Percentiles rank a stretch among this genome's conserved stretches.
These are phyloP conservation scores for Mortierella sp. DNA, from an alignment of 371 early-diverging fungal species.

Conservation along the genomic window DNA sequence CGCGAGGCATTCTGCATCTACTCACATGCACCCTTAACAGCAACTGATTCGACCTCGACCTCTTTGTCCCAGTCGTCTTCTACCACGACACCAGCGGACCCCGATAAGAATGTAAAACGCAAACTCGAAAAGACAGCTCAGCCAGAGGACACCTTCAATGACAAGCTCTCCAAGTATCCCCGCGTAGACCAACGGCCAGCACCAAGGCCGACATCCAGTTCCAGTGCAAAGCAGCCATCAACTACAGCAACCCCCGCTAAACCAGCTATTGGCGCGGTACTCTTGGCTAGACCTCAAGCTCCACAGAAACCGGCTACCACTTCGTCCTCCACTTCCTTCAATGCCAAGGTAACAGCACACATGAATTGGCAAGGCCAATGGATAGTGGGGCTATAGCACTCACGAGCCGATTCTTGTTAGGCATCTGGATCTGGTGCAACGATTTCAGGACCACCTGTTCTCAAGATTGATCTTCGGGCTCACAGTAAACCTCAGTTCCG, in stretches of 20 bases:
- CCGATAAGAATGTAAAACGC: slow-evolving; percentile 5
- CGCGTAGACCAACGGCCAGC: neutral
- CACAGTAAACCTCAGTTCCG: slow-evolving; percentile 51
- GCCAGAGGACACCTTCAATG: neutral
- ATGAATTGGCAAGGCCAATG: neutral
- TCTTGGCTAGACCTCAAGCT: slow-evolving; percentile 23
- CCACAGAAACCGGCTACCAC: slow-evolving; percentile 3
- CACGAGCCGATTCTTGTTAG: slow-evolving; percentile 3
- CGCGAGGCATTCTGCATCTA: slow-evolving; percentile 42
- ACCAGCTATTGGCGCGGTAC: slow-evolving; percentile 10
- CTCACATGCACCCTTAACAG: slow-evolving; percentile 12
- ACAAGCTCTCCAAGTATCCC: neutral
- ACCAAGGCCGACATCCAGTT: slow-evolving; percentile 3
- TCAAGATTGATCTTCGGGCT: slow-evolving; percentile 43
- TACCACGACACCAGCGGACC: slow-evolving; percentile 2
- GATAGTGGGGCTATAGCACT: too few relatives aligned
- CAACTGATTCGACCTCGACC: neutral
- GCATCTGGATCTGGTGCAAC: neutral
- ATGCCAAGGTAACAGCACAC: slow-evolving; percentile 3
- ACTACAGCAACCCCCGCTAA: neutral
- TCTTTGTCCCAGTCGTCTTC: neutral
- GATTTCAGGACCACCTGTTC: slow-evolving; percentile 36
- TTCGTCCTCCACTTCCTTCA: neutral
- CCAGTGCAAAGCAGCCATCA: slow-evolving; percentile 24
- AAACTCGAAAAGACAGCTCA: slow-evolving; percentile 3